Base-by-base conservation (phyloP, 768 basidiomycete species). In the Amanita muscaria region DNA sequence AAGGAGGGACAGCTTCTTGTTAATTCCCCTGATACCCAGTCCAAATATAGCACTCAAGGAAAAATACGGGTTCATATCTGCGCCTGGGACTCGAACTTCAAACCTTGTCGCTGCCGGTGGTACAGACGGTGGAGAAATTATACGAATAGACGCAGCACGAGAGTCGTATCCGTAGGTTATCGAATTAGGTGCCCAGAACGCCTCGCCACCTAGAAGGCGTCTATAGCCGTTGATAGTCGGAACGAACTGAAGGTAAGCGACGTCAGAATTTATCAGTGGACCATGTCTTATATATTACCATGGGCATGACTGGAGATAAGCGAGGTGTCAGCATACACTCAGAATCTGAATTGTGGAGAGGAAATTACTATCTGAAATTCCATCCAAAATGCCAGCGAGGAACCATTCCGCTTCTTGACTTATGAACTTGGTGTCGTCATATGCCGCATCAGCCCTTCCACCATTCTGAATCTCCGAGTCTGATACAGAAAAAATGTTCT, bases 151-250 rank as follows among this genome's bases (percentile, higher is more conserved):
- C 9, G 92, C 91, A 0, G 83, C 83, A 27, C 96, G 87, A 16
- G 88, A 91, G 63, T 99, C 96, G 59, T 93, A 97, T 8, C 93
- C 94, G 60, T 92, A 97, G 3, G 92, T 93, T 14, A 89, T 75
- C 3, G 89, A 80, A 54, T 90, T 93, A 0, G 91, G 91, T 4
- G 91, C 91, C 88, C 89, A 96, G 69, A 86, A 92, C 3, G 84
- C 83, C 59, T 92, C 90, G 10, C 92, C 92, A 15, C 88, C 92
- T 15, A 89, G 83, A 6, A 99, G 77, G 12, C 96, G 88, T 59
- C 98, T 99, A 69, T 99, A 99, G 6, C 94, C 92, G 56, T 94
- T 94, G 64, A 96, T 83, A 1, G 88, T 94, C 1, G 89, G 91
- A 12, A 88, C 86, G 19, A 88, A 61, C 86, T 88, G 35, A n/a